These are phyloP conservation scores for Glarea lozoyensis DNA, from an alignment of 495 filamentous ascomycete genomes.

Conservation along the genomic window DNA sequence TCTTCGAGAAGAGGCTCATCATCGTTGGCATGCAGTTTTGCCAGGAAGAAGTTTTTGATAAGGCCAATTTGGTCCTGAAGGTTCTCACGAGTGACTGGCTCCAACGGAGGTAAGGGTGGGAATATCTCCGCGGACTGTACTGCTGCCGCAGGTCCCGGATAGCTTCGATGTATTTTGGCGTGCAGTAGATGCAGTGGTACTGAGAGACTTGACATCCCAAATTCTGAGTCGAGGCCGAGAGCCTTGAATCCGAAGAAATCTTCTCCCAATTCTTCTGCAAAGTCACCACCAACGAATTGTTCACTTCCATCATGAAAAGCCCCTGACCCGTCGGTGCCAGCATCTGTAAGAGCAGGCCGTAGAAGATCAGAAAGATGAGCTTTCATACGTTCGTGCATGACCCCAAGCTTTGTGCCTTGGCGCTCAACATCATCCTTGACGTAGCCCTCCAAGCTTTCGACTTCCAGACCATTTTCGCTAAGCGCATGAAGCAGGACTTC, in stretches of 20 bases:
- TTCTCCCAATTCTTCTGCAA: conserved; percentile 93
- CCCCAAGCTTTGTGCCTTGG: conserved; percentile 69
- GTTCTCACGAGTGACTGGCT: conserved; percentile 73
- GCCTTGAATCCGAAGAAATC: conserved; percentile 99
- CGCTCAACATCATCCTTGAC: conserved; percentile 91
- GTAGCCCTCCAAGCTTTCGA: conserved; percentile 78
- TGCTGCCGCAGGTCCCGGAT: conserved; percentile 36
- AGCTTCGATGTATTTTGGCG: conserved; percentile 67
- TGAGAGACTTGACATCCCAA: conserved; percentile 74
- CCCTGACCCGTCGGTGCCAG: conserved; percentile 72
- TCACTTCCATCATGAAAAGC: conserved; percentile 95
- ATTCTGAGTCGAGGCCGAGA: conserved; percentile 81
- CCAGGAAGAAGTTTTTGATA: conserved; percentile 80
- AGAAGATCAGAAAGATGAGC: conserved; percentile 81
- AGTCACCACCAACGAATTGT: conserved; percentile 93
- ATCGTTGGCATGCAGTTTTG: conserved; percentile 72
- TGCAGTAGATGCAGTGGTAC: conserved; percentile 94
- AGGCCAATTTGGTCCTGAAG: conserved; percentile 73
- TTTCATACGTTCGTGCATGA: conserved; percentile 89
- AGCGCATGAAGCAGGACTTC: conserved; percentile 84
- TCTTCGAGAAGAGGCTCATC: conserved; percentile 85
- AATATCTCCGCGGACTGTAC: conserved; percentile 52
- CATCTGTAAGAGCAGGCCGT: conserved; percentile 76
- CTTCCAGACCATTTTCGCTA: conserved; percentile 67
- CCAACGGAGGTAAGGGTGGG: conserved; percentile 59